phyloP scores from a whole-genome alignment of 106 monocot genomes.

The Dioscorea alata region DNA sequence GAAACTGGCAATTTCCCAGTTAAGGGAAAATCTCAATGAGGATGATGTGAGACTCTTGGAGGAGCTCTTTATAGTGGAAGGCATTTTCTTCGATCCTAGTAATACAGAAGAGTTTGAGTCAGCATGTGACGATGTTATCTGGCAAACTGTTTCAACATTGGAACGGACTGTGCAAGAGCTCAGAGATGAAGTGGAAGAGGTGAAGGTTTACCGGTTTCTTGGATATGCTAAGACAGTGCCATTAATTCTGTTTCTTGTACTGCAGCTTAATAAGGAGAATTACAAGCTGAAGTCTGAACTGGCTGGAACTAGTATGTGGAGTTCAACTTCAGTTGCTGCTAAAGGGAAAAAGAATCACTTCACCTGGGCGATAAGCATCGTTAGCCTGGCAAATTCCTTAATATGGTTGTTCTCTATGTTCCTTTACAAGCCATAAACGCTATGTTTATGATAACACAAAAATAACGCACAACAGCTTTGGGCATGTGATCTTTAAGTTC shows the following conservation, averaged over 20 bases:
- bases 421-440: background rate
- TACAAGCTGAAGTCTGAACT: constrained; percentile 7
- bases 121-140: constrained; percentile 19
- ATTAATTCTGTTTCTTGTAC: background rate
- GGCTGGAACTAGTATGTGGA: background rate
- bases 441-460: too few relatives aligned
- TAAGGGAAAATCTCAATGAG: constrained; percentile 31
- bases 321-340: background rate
- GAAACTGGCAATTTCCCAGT: constrained; percentile 13
- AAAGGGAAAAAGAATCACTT: background rate
- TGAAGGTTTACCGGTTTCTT: constrained; percentile 1
- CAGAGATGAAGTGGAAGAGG: constrained; percentile 27
- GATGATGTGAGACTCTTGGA: constrained; percentile 43
- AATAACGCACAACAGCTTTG: too few relatives aligned
- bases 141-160: constrained; percentile 24
- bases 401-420: background rate
- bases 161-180: constrained; percentile 44
- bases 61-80: constrained; percentile 40
- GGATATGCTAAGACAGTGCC: background rate
- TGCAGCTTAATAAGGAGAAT: constrained; percentile 28
- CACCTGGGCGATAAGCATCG: background rate
- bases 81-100: constrained; percentile 32
- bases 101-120: constrained; percentile 27
- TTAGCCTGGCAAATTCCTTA: background rate
- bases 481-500: too few relatives aligned